A percentile compares a stretch with the other conserved stretches of the same genome.
These are phyloP conservation scores for Aschersonia sp. DNA, from an alignment of 2,329 filamentous ascomycete species.

Conservation along the genomic window DNA sequence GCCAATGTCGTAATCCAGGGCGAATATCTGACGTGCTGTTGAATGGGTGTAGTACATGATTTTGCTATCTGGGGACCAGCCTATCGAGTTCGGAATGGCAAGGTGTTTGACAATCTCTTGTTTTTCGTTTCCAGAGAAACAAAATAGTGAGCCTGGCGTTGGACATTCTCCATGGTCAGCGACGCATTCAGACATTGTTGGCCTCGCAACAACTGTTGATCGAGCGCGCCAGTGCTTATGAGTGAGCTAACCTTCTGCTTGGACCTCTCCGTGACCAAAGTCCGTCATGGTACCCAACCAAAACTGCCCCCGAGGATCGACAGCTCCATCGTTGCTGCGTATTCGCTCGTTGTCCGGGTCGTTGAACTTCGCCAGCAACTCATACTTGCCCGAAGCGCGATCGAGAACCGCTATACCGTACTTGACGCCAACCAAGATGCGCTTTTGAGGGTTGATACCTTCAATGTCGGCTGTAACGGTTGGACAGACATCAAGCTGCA, in stretches of 20 bases:
- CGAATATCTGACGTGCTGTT: constrained; percentile 52
- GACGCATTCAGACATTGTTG: too few species aligned
- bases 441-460: constrained; percentile 42
- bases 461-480: constrained; percentile 70
- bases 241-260: constrained; percentile 36
- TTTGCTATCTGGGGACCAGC: constrained; percentile 60
- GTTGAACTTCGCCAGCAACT: constrained; percentile 36
- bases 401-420: constrained; percentile 69
- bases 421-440: constrained; percentile 69
- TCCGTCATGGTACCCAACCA: constrained; percentile 86
- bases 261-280: constrained; percentile 39
- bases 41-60: constrained; percentile 79
- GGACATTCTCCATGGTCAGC: not conserved
- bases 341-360: constrained; percentile 35
- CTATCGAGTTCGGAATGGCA: constrained; percentile 73
- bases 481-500: constrained; percentile 37
- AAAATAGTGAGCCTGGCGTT: constrained; percentile 52
- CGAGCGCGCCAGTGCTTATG: not conserved
- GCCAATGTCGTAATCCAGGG: constrained; percentile 56
- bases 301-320: constrained; percentile 68
- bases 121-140: constrained; percentile 49
- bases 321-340: constrained; percentile 67
- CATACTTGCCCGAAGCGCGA: constrained; percentile 38
- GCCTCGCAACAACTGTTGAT: not conserved
- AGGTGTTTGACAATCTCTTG: constrained; percentile 47